Evolutionary conservation across 768 basidiomycete species (phyloP).

Genomic region (Lactifluus pinguis): DNA sequence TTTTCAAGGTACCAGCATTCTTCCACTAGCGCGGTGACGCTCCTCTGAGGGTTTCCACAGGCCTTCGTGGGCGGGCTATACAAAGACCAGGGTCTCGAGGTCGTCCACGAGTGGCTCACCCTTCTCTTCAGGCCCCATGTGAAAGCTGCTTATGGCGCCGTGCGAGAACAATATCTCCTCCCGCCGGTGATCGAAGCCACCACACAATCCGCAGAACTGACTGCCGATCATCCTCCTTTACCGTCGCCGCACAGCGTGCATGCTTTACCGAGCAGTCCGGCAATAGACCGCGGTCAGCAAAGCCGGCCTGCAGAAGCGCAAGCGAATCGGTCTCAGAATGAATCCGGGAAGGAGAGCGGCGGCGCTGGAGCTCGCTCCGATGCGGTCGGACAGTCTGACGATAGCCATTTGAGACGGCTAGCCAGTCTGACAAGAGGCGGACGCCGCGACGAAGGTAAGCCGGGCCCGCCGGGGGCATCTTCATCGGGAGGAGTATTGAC

Average conservation of each 20-base stretch:
- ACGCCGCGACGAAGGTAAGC: not conserved
- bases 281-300: not conserved
- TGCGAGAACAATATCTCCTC: not conserved
- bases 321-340: not conserved
- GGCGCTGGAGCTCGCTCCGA: not conserved
- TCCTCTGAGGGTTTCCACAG: not conserved
- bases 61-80: constrained; percentile 13
- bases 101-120: constrained; percentile 1
- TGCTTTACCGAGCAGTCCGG: not conserved
- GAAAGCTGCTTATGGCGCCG: not conserved
- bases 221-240: not conserved
- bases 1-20: constrained; percentile 7
- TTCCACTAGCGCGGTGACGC: not conserved
- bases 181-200: not conserved
- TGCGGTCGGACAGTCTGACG: not conserved
- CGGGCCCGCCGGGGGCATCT: not conserved
- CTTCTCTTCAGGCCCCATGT: not conserved
- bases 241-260: not conserved
- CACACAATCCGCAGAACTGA: not conserved
- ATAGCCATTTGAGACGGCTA: not conserved
- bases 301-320: not conserved
- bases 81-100: constrained; percentile 5
- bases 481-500: not conserved
- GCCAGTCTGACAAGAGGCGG: not conserved
- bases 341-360: not conserved